A percentile compares a stretch with the other conserved stretches of the same genome.
phyloP scores from a whole-genome alignment of 2,329 filamentous ascomycete species.

The Bisporella sp. region DNA sequence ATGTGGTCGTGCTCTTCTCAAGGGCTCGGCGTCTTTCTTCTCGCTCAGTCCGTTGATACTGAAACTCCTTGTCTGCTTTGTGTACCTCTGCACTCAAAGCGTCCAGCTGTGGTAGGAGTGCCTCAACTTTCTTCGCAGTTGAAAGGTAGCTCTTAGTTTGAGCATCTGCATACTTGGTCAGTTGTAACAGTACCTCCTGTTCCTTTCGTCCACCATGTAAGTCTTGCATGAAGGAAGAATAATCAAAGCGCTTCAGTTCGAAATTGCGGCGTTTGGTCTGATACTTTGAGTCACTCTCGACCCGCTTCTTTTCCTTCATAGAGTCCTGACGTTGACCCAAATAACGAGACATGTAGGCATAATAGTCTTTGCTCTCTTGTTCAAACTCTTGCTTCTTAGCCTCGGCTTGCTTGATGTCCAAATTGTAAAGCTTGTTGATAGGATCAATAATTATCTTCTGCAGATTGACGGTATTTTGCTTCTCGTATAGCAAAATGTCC shows the following conservation, averaged over 20 bases:
- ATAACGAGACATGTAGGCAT: conserved; percentile 89
- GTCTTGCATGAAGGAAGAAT: conserved; percentile 98
- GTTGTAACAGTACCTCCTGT: conserved; percentile 88
- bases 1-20: conserved; percentile 77
- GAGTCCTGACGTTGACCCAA: conserved; percentile 95
- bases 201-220: conserved; percentile 98
- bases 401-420: conserved; percentile 97
- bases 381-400: conserved; percentile 97
- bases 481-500: conserved; percentile 83
- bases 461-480: conserved; percentile 73
- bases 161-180: conserved; percentile 88
- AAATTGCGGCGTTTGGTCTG: conserved; percentile 90
- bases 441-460: conserved; percentile 95
- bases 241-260: conserved; percentile 95
- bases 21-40: conserved; percentile 88
- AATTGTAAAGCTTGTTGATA: conserved; percentile 80
- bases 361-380: conserved; percentile 98
- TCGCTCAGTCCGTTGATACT: conserved; percentile 87
- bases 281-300: conserved; percentile 92
- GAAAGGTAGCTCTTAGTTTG: conserved; percentile 79
- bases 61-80: conserved; percentile 92
- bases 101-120: conserved; percentile 80
- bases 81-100: conserved; percentile 84
- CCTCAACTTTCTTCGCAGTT: conserved; percentile 81
- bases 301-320: conserved; percentile 93